Evolutionary conservation across 441 rosid species (phyloP).

Genomic region (Eutrema salsugineum): DNA sequence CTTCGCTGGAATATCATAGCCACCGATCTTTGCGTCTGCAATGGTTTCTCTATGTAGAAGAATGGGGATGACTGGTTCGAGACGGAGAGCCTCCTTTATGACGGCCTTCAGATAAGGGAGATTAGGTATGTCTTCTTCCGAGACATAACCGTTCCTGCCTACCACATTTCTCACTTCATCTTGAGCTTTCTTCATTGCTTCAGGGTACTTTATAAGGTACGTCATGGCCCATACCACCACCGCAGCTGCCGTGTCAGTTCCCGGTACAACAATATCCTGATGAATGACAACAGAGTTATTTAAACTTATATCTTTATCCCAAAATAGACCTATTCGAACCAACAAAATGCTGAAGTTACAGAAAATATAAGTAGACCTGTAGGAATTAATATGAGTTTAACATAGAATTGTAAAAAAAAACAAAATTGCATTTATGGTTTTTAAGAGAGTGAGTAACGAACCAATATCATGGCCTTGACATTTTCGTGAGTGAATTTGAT

Average conservation of each 20-base stretch:
- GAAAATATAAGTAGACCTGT: neutral
- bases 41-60: conserved; percentile 37
- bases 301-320: neutral
- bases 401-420: too few relatives aligned
- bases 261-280: conserved; percentile 40
- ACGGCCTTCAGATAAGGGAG: conserved; percentile 41
- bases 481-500: conserved; percentile 28
- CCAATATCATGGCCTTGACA: conserved; percentile 37
- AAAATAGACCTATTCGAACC: neutral
- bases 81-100: conserved; percentile 36
- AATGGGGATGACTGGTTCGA: conserved; percentile 37
- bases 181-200: conserved; percentile 37
- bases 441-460: neutral
- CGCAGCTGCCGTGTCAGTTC: conserved; percentile 40
- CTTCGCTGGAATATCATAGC: conserved; percentile 39
- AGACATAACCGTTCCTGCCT: conserved; percentile 34
- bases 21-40: conserved; percentile 27
- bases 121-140: conserved; percentile 40
- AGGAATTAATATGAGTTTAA: neutral
- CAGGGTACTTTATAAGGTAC: conserved; percentile 34
- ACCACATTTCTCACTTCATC: conserved; percentile 32
- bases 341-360: neutral
- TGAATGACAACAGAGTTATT: conserved; percentile 5
- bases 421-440: neutral
- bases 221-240: conserved; percentile 45